These are phyloP conservation scores for Marchantia paleacea DNA, from an alignment of 225 moss, liverwort and hornwort species.

Conservation along the genomic window DNA sequence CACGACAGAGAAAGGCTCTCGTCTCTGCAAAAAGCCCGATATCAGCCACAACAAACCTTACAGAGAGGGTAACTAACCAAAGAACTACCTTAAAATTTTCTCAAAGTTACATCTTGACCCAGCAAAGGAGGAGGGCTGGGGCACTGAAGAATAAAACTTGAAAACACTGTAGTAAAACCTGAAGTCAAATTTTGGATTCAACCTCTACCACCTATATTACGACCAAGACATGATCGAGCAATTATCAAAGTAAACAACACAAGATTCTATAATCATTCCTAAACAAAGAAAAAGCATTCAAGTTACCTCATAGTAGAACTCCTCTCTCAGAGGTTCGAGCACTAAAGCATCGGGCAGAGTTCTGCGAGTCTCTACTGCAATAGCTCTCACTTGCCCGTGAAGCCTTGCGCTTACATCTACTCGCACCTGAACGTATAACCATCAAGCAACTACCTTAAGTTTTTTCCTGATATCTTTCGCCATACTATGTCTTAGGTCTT, in stretches of 20 bases:
- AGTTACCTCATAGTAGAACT: slow-evolving; percentile 78
- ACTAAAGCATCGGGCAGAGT: slow-evolving; percentile 55
- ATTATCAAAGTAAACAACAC: too few relatives aligned
- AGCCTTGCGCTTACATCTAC: slow-evolving; percentile 94
- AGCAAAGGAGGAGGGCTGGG: neutral
- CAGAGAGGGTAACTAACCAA: too few relatives aligned
- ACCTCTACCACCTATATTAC: too few relatives aligned
- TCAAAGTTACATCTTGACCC: too few relatives aligned
- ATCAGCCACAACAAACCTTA: neutral
- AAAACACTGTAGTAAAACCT: too few relatives aligned
- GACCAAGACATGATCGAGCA: too few relatives aligned
- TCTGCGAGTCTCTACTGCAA: slow-evolving; percentile 70
- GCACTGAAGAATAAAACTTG: too few relatives aligned
- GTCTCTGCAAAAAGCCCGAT: slow-evolving; percentile 44
- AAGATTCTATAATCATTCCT: too few relatives aligned
- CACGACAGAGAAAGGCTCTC: slow-evolving; percentile 78
- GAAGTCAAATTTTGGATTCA: too few relatives aligned
- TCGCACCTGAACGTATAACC: slow-evolving; percentile 53
- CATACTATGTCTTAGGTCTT: neutral
- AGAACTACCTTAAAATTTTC: neutral
- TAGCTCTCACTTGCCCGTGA: slow-evolving; percentile 73
- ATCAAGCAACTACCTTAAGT: neutral
- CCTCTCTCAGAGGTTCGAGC: slow-evolving; percentile 72
- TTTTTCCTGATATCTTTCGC: neutral
- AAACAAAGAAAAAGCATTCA: neutral